A percentile compares a stretch with the other conserved stretches of the same genome.
Evolutionary conservation across 163 green algal species (phyloP).

Genomic region (Prototheca wickerhamii): DNA sequence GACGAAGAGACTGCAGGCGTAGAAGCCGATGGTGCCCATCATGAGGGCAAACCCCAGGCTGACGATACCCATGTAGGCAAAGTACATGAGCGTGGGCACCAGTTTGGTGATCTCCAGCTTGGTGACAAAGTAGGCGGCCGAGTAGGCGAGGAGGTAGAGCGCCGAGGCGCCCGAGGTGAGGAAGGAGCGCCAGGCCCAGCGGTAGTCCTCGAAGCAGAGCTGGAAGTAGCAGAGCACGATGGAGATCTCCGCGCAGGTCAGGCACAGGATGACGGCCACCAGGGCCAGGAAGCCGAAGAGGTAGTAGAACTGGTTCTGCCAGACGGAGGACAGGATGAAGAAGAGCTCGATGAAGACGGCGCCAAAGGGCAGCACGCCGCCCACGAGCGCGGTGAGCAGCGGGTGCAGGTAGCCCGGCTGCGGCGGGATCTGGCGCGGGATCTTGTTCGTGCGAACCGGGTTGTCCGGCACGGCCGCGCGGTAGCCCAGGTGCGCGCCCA

Average conservation of each 20-base stretch:
- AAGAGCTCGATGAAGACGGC: conserved; percentile 99
- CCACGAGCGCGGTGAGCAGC: conserved; percentile 78
- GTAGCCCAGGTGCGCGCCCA: conserved; percentile 92
- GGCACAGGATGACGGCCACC: conserved; percentile 90
- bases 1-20: conserved; percentile 79
- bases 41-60: conserved; percentile 86
- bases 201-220: conserved; percentile 69
- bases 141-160: conserved; percentile 96
- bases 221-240: conserved; percentile 99
- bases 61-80: conserved; percentile 84
- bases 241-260: conserved; percentile 97
- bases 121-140: conserved; percentile 95
- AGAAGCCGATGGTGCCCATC: conserved; percentile 94
- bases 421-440: conserved; percentile 67
- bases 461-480: conserved; percentile 81
- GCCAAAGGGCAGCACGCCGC: conserved; percentile 93
- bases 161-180: conserved; percentile 83
- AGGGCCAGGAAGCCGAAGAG: conserved; percentile 97
- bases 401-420: conserved; percentile 93
- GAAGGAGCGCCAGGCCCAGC: conserved; percentile 92
- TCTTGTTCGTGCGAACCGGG: conserved; percentile 95
- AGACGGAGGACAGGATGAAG: conserved; percentile 98
- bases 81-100: conserved; percentile 42
- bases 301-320: conserved; percentile 98
- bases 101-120: conserved; percentile 91